Conservation (phyloP, 2,329 filamentous ascomycete genomes). For the Cladophialophora immunda region DNA sequence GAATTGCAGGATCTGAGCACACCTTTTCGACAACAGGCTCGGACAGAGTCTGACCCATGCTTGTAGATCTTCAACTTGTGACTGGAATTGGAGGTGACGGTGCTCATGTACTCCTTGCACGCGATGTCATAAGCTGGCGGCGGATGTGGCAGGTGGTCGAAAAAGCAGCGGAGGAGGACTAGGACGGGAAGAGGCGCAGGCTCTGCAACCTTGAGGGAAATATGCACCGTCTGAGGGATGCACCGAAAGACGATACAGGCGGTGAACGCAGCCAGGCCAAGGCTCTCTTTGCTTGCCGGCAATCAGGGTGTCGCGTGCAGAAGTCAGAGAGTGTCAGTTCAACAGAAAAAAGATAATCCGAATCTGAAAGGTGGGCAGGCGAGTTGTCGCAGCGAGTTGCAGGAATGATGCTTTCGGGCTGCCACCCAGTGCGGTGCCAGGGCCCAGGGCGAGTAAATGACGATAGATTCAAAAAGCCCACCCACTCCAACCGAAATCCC, state of each 20-base stretch:
- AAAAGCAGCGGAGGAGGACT: conserved; percentile 37
- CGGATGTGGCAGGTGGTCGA: conserved; percentile 29
- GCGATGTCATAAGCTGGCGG: conserved; percentile 36
- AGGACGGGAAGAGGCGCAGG: conserved; percentile 35
- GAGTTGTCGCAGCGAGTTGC: conserved; percentile 1
- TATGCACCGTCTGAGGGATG: conserved; percentile 20
- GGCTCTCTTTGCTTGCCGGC: conserved; percentile 40
- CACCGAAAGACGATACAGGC: conserved; percentile 30
- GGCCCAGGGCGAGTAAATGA: conserved; percentile 30
- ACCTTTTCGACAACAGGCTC: conserved; percentile 99
- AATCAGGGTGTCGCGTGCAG: conserved; percentile 36
- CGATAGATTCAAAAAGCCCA: conserved; percentile 16
- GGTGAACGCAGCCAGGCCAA: conserved; percentile 42
- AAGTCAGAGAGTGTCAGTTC: conserved; percentile 23
- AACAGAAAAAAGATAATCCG: conserved; percentile 23
- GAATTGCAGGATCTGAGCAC: conserved; percentile 41
- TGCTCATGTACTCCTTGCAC: conserved; percentile 32
- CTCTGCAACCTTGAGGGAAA: conserved; percentile 23
- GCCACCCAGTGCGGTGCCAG: neutral
- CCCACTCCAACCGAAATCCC: neutral
- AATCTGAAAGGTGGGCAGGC: conserved; percentile 24
- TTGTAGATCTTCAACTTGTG: conserved; percentile 43
- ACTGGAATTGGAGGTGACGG: conserved; percentile 18
- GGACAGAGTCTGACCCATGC: conserved; percentile 98
- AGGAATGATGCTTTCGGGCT: conserved; percentile 16